Base-by-base conservation (phyloP, 2,329 filamentous ascomycete species). In the Pseudogymnoascus sp. region DNA sequence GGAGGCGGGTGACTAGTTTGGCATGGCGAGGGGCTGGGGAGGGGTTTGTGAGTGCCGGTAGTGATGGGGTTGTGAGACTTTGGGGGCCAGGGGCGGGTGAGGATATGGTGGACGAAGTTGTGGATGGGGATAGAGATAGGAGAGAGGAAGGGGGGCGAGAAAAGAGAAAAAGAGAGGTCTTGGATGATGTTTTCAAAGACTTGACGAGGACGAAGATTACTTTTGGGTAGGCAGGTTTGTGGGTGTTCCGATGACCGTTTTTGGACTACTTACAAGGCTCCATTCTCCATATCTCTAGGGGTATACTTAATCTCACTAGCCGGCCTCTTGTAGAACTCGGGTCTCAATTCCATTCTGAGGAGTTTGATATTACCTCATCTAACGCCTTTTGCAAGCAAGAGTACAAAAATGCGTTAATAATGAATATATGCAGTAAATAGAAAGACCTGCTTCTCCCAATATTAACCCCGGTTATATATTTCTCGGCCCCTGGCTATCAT, bases 161-260 rank as follows among this genome's bases (percentile, higher is more conserved):
- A 66, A 85, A 85, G 66, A 80, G 83, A 65, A 96, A 96, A 75
- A 80, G 90, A 43, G 86, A 90, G 70, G 87, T 87, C 0, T 77
- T 97, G 2, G 87, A 95, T 58, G 85, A 92, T 69, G 86, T 94
- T 4, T 95, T 91, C 67, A 82, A 81, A 65, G 90, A 87, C 61
- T 76, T 97, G 67, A 90, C 90, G 72, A 85, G 83, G 35, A 83
- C 82, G 69, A 84, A 86, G 64, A 82, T 92, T 59, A 90, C 84
- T 0, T 91, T 88, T 67, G 69, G 70, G 12, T 72, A 59, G 64
- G 22, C n/a, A 58, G 8, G 18, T 4, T 18, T 18, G 30, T 11
- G 7, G 43, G 25, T 18, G 43, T 53, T 53, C 43, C 2, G n/a
- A n/a, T 18, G 18, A 18, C 18, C 18, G 18, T 18, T 18, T 18